A percentile compares a stretch with the other conserved stretches of the same genome.
These are phyloP conservation scores for Boletales sp. DNA, from an alignment of 768 basidiomycete genomes.

Conservation along the genomic window DNA sequence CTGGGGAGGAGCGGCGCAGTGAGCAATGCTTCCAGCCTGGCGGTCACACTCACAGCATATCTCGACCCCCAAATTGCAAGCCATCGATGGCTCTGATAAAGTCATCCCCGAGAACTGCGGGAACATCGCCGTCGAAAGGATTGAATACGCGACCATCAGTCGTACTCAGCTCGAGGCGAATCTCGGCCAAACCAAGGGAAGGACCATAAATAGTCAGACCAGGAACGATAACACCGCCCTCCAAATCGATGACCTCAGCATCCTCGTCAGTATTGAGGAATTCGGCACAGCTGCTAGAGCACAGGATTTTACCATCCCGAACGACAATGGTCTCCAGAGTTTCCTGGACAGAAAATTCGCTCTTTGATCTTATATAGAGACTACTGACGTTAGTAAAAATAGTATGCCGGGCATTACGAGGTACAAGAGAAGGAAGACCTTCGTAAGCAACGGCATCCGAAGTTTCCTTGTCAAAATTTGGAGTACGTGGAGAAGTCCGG, in stretches of 20 bases:
- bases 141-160: constrained; percentile 63
- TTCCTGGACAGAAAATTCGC: constrained; percentile 3
- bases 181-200: constrained; percentile 67
- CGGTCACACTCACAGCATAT: constrained; percentile 5
- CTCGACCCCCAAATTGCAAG: constrained; percentile 14
- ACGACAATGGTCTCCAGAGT: constrained; percentile 33
- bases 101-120: constrained; percentile 21
- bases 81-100: constrained; percentile 41
- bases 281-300: constrained; percentile 38
- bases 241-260: constrained; percentile 52
- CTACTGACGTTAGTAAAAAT: constrained; percentile 64
- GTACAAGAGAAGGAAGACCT: constrained; percentile 69
- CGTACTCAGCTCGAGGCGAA: constrained; percentile 63
- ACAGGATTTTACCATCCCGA: constrained; percentile 50
- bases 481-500: constrained; percentile 52
- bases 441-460: constrained; percentile 57
- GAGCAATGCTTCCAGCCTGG: not conserved
- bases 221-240: constrained; percentile 68
- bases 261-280: constrained; percentile 14
- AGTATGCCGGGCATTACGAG: constrained; percentile 36
- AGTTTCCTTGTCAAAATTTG: constrained; percentile 70
- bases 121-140: constrained; percentile 43
- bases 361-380: constrained; percentile 36
- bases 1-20: constrained; percentile 31
- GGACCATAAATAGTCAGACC: constrained; percentile 72